Base-by-base conservation (phyloP, 2,329 filamentous ascomycete genomes). In the Cladosporium phlei region DNA sequence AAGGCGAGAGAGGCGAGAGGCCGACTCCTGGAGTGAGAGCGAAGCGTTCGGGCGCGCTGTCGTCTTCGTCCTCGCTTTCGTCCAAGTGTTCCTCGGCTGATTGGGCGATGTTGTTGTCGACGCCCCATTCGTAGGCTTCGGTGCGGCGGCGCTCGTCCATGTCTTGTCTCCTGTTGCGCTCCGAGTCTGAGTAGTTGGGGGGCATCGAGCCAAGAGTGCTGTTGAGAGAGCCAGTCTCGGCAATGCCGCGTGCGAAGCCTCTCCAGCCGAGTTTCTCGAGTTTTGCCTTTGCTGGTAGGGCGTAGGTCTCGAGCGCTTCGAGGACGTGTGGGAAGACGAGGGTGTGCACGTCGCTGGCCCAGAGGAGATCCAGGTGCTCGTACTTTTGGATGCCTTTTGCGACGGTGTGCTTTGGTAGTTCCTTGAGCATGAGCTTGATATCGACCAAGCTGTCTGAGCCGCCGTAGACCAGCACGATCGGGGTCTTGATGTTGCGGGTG, bases 321-420 rank as follows among this genome's bases (percentile, higher is more conserved):
- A 95, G 90, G 2, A 98, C 88, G 62, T 95, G 88, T 12, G 83
- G 86, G 60, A 96, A 96, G 2, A 97, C 91, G 43, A 89, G 80
- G 1, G 76, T 72, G 55, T 95, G 79, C 5, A 95, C 86, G 59
- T 96, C 89, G 28, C 80, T 75, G 0, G 87, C 93, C 93, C 93
- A 98, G 1, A 98, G 74, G 59, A 98, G 95, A 66, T 98, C 93
- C 19, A 98, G 79, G 66, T 98, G 93, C 66, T 98, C 93, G 65
- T 95, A 98, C 63, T 95, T 88, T 0, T 85, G 81, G 32, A 98
- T 86, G 61, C 91, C 85, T 28, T 83, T 93, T 1, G 88, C 88
- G 2, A 91, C 77, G 0, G 93, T 97, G 64, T 88, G 86, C 17
- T 76, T 74, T 0, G 93, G 93, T 10, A 98, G 74, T 65, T 95